Percentiles rank a stretch among this genome's conserved stretches.
These are phyloP conservation scores for Conringia planisiliqua DNA, from an alignment of 345 rosid genomes.

Conservation along the genomic window DNA sequence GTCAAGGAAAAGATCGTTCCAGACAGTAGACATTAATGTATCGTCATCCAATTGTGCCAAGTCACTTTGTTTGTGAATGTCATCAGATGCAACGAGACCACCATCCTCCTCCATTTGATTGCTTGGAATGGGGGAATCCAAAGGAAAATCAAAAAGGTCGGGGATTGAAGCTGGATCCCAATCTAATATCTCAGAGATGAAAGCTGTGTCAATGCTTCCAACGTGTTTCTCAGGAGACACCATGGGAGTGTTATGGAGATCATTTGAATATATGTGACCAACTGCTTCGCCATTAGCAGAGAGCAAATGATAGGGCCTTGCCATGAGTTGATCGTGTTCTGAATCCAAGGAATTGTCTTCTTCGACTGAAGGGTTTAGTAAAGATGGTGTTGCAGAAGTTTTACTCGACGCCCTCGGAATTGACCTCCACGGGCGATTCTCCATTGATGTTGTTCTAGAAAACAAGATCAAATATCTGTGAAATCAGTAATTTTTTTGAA, in stretches of 20 bases:
- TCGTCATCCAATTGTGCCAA: conserved; percentile 81
- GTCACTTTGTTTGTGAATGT: conserved; percentile 43
- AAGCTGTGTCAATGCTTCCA: conserved; percentile 45
- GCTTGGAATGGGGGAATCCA: conserved; percentile 38
- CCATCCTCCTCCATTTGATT: conserved; percentile 52
- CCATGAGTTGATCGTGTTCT: conserved; percentile 40
- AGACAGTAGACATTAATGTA: conserved; percentile 43
- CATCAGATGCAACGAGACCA: conserved; percentile 39
- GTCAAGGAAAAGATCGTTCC: conserved; percentile 65
- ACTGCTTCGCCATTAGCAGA: conserved; percentile 49
- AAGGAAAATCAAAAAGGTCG: conserved; percentile 51
- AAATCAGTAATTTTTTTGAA: not conserved
- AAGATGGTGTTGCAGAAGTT: conserved; percentile 39
- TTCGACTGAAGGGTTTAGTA: conserved; percentile 42
- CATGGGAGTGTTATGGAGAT: conserved; percentile 56
- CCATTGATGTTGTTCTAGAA: conserved; percentile 46
- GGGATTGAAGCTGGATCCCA: conserved; percentile 57
- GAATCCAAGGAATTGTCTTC: conserved; percentile 46
- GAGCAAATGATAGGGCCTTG: conserved; percentile 38
- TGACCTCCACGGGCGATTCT: conserved; percentile 56
- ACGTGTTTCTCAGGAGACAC: conserved; percentile 42
- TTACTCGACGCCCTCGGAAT: conserved; percentile 46
- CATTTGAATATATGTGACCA: conserved; percentile 62
- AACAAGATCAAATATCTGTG: not conserved
- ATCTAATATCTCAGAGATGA: conserved; percentile 42